Conservation (phyloP, 2,329 filamentous ascomycete species). For the Sarocladium kiliense region DNA sequence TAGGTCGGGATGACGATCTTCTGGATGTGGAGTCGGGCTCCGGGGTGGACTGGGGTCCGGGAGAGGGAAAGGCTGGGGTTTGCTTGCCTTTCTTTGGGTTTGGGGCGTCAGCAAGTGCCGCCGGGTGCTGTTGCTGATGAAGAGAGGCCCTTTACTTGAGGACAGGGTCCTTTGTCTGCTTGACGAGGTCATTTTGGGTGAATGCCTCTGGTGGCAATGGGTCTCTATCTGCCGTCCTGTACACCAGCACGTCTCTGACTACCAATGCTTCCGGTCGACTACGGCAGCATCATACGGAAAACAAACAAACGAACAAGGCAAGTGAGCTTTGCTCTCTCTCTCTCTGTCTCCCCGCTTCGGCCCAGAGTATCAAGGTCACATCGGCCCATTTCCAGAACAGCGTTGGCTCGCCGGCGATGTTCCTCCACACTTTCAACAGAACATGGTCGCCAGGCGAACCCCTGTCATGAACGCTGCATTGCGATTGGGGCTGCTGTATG, state of each 20-base stretch:
- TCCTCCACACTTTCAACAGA: not conserved
- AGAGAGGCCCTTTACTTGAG: no score
- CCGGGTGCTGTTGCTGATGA: not conserved
- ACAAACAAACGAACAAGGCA: no score
- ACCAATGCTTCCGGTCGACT: no score
- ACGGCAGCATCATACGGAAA: no score
- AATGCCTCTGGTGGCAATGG: no score
- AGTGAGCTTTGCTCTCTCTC: not conserved
- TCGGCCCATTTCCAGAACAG: not conserved
- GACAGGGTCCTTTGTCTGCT: no score
- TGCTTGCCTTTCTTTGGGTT: not conserved
- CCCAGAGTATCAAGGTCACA: not conserved
- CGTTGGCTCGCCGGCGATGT: not conserved
- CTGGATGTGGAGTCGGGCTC: not conserved
- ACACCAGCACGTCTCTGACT: no score
- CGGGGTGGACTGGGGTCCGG: not conserved
- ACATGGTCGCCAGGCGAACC: not conserved
- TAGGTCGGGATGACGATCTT: constrained; percentile 2
- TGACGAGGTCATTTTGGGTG: no score
- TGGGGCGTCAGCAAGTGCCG: no score
- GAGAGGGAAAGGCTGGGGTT: not conserved
- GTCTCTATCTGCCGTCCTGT: no score
- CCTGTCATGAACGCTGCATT: not conserved
- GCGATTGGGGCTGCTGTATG: constrained; percentile 8
- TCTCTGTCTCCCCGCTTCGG: not conserved